Evolutionary conservation across 2,329 filamentous ascomycete genomes (phyloP).

Genomic region (Aaosphaeria arxii): DNA sequence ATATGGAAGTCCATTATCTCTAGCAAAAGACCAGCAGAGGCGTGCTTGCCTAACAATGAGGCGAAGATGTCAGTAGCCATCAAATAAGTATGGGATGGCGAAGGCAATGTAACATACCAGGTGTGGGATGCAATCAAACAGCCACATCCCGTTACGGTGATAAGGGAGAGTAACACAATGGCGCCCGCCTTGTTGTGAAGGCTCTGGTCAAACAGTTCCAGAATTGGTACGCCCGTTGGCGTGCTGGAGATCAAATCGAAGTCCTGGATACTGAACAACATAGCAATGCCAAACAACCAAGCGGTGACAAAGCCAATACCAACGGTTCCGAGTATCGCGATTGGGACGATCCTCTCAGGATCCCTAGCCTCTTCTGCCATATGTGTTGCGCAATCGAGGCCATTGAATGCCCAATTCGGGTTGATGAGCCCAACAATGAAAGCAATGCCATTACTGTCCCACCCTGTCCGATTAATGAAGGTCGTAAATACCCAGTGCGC

Average conservation of each 20-base stretch:
- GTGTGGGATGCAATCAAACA: slow-evolving; percentile 44
- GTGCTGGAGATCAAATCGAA: slow-evolving; percentile 37
- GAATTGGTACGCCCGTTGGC: slow-evolving; percentile 38
- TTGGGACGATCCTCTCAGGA: slow-evolving; percentile 41
- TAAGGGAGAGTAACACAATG: slow-evolving; percentile 39
- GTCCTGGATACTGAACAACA: slow-evolving; percentile 44
- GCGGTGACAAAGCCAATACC: slow-evolving; percentile 42
- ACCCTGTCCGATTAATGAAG: neutral
- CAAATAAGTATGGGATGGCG: too few relatives aligned
- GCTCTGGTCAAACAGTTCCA: slow-evolving; percentile 36
- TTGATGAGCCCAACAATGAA: neutral
- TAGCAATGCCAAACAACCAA: slow-evolving; percentile 40
- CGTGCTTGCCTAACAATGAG: slow-evolving; percentile 29
- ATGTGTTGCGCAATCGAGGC: slow-evolving; percentile 1
- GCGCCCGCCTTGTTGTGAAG: slow-evolving; percentile 23
- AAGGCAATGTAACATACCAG: slow-evolving; percentile 17
- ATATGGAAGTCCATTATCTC: slow-evolving; percentile 44
- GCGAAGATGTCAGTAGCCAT: too few relatives aligned
- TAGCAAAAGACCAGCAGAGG: slow-evolving; percentile 47
- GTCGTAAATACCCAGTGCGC: neutral
- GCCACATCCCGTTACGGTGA: slow-evolving; percentile 43
- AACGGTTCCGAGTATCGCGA: slow-evolving; percentile 42
- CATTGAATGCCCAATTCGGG: neutral
- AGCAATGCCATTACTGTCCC: neutral
- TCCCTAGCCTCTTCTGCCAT: slow-evolving; percentile 44